Evolutionary conservation across 768 basidiomycete genomes (phyloP).

Genomic region (Dentipellis sp.): DNA sequence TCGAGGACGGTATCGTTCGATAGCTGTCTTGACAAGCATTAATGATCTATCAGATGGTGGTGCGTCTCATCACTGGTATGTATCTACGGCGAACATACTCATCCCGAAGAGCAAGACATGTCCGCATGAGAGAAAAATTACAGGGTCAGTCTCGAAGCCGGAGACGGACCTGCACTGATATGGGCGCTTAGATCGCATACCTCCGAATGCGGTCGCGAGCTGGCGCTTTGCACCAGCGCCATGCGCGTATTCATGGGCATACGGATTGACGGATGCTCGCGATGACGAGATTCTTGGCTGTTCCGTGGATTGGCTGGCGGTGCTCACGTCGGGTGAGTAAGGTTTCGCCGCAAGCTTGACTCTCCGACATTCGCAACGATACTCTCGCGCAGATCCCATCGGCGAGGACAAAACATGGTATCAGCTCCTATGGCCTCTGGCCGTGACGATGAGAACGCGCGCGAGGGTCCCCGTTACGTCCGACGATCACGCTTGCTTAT

Average conservation of each 20-base stretch:
- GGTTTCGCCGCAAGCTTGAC: background rate
- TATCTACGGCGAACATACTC: background rate
- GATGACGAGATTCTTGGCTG: too few species aligned
- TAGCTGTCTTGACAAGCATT: too few species aligned
- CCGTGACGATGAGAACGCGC: background rate
- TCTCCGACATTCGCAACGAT: background rate
- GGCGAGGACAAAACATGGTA: background rate
- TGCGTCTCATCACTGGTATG: background rate
- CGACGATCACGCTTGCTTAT: background rate
- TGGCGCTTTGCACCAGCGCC: too few species aligned
- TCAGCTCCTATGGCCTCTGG: background rate
- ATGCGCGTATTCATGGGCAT: too few species aligned
- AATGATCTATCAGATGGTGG: background rate
- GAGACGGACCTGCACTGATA: too few species aligned
- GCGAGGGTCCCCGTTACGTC: background rate
- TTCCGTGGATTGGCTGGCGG: background rate
- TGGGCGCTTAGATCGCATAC: too few species aligned
- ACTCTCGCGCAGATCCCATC: background rate
- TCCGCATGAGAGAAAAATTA: too few species aligned
- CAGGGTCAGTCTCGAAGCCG: too few species aligned
- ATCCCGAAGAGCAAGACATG: background rate
- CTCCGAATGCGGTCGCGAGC: too few species aligned
- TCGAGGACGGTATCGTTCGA: too few species aligned
- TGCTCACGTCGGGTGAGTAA: background rate
- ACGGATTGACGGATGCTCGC: too few species aligned